Base-by-base conservation (phyloP, 1,284 basidiomycete genomes). In the Tilletia indica region DNA sequence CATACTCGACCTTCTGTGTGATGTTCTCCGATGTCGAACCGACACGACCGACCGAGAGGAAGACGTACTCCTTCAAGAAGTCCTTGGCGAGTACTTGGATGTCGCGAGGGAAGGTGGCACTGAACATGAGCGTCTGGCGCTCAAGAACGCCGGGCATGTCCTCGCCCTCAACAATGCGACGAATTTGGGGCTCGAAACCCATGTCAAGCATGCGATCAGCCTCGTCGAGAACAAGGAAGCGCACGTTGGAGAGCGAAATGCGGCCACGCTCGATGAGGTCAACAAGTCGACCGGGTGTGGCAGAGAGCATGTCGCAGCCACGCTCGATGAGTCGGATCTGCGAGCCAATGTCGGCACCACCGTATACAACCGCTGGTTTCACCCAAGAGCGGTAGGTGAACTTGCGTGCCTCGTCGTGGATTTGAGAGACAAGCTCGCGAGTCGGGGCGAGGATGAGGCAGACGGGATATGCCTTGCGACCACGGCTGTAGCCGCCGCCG, bases 121-220 rank as follows among this genome's bases (percentile, higher is more conserved):
- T 94, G 88, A 99, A 99, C 96, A 99, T 99, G 87, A 99, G 92
- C 8, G 97, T 99, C 86, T 99, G 97, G 75, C 97, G 93, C 39
- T 95, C 91, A 70, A 90, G 87, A 34, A 93, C 91, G 70, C 90
- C 92, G 38, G 97, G 94, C 96, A 99, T 99, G 86, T 99, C 97
- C 83, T 96, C 94, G 77, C 93, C 93, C 85, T 98, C 93, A 42
- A 99, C 97, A 84, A 99, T 99, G 68, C 94, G 89, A 77, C 96
- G 90, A 83, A 99, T 99, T 87, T 99, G 96, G 74, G 97, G 97
- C 87, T 99, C 96, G 89, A 99, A 99, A 92, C 96, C 96, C 96
- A 99, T 99, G 88, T 99, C 96, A 81, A 99, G 89, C 96, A 99
- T 99, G 83, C 96, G 93, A 87, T 99, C 97, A 74, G 96, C 97